These are phyloP conservation scores for Astrothelium macrocarpum DNA, from an alignment of 495 filamentous ascomycete species.

Conservation along the genomic window DNA sequence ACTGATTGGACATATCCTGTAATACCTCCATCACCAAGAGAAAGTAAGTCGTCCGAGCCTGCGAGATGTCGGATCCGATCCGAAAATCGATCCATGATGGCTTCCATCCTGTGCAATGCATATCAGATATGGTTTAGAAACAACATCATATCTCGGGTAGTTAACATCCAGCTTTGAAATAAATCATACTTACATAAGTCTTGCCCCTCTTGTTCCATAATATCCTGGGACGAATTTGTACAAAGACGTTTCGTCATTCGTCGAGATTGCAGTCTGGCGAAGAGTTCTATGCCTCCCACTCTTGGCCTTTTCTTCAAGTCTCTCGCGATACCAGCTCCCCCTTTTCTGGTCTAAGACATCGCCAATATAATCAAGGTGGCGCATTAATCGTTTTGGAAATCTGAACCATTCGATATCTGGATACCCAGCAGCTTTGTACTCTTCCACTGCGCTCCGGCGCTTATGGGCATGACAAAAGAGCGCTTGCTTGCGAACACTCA, in stretches of 20 bases:
- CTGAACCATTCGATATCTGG: not conserved
- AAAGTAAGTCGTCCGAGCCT: not conserved
- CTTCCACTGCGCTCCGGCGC: not conserved
- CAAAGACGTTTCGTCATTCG: conserved; percentile 3
- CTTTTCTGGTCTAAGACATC: not conserved
- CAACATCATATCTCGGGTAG: not conserved
- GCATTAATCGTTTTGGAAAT: not conserved
- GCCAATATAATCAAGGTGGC: not conserved
- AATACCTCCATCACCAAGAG: not conserved
- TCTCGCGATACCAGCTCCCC: not conserved
- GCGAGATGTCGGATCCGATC: not conserved
- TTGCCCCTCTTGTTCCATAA: not conserved
- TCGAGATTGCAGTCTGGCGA: not conserved
- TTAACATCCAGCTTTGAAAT: not conserved
- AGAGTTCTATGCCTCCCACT: not conserved
- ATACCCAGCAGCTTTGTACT: not conserved
- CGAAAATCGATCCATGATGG: not conserved
- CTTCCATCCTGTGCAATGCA: not conserved
- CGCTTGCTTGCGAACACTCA: not conserved
- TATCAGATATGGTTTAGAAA: not conserved
- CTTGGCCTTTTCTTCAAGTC: not conserved
- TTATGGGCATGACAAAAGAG: not conserved
- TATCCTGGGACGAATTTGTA: conserved; percentile 1
- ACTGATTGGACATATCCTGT: not conserved
- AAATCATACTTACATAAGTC: not conserved